Percentiles rank a stretch among this genome's conserved stretches.
These are phyloP conservation scores for Suillus lakei DNA, from an alignment of 768 basidiomycete species.

Conservation along the genomic window DNA sequence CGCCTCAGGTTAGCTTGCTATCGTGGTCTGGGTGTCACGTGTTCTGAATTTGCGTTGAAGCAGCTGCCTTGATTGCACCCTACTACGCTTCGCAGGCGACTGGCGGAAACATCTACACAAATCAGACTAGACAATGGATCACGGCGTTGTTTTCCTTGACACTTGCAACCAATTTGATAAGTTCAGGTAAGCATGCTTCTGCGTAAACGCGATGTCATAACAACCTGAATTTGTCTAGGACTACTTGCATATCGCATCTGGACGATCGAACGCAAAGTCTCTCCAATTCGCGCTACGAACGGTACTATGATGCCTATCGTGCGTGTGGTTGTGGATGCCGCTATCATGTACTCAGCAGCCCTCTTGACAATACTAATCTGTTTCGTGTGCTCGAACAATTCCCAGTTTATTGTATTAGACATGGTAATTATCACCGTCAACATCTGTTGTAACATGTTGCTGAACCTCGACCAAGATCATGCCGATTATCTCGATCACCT, in stretches of 20 bases:
- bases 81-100: conserved; percentile 13
- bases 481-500: conserved; percentile 30
- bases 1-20: conserved; percentile 8
- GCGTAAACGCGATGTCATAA: neutral
- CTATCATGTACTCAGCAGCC: conserved; percentile 12
- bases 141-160: conserved; percentile 10
- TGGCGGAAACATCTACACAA: neutral
- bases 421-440: conserved; percentile 10
- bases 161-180: conserved; percentile 13
- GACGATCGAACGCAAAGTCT: conserved; percentile 5
- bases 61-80: conserved; percentile 5
- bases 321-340: conserved; percentile 13
- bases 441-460: neutral
- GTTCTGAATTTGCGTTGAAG: neutral
- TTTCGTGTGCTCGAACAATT: conserved; percentile 10
- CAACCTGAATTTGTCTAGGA: neutral
- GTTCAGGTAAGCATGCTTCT: conserved; percentile 10
- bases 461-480: conserved; percentile 14
- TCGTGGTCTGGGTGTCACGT: neutral
- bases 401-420: conserved; percentile 9
- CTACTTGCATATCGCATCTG: conserved; percentile 15
- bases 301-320: conserved; percentile 5
- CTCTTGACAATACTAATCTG: conserved; percentile 10
- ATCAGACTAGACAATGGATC: conserved; percentile 11
- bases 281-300: neutral